Evolutionary conservation across 2,329 filamentous ascomycete species (phyloP).

Genomic region (Alternaria triticina): DNA sequence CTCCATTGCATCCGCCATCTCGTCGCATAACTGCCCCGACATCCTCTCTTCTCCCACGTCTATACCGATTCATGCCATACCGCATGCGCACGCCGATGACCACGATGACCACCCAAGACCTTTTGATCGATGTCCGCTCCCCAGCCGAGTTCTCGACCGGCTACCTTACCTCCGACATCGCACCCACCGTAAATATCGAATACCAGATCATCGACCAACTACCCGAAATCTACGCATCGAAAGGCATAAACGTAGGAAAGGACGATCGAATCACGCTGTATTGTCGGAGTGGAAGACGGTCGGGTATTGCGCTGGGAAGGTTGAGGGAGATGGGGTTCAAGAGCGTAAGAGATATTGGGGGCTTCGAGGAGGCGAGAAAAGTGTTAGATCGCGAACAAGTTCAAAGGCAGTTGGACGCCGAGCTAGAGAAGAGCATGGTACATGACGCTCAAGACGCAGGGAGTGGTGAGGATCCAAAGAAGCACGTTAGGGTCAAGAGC

Average conservation of each 20-base stretch:
- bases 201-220: conserved; percentile 45
- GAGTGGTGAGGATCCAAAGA: conserved; percentile 11
- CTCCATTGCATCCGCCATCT: background rate
- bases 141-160: conserved; percentile 46
- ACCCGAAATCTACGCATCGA: conserved; percentile 24
- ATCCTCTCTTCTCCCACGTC: background rate
- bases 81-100: background rate
- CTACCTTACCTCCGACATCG: conserved; percentile 30
- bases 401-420: conserved; percentile 19
- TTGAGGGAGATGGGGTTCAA: conserved; percentile 38
- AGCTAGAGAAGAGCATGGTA: conserved; percentile 2
- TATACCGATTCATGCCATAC: background rate
- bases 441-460: background rate
- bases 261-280: conserved; percentile 46
- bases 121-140: conserved; percentile 47
- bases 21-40: background rate
- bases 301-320: conserved; percentile 39
- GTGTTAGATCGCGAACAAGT: conserved; percentile 38
- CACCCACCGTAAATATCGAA: conserved; percentile 46
- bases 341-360: conserved; percentile 45
- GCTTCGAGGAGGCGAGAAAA: conserved; percentile 40
- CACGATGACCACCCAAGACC: conserved; percentile 14
- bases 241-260: conserved; percentile 27
- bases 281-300: conserved; percentile 45
- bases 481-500: conserved; percentile 25